phyloP scores from a whole-genome alignment of 106 monocot species.

The Agapanthus africanus region DNA sequence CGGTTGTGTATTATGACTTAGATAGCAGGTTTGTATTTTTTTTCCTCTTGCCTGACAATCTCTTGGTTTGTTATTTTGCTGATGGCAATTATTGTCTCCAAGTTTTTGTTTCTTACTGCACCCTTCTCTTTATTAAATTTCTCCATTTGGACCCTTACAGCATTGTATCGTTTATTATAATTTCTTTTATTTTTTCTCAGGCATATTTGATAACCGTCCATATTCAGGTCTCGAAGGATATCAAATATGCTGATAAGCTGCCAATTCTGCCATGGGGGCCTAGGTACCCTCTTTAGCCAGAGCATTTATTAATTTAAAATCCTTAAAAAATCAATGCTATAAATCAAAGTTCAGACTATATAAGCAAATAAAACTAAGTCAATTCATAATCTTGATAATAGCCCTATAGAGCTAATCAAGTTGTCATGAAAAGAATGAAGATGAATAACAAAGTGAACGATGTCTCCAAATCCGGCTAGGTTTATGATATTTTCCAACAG shows the following conservation, averaged over 20 bases:
- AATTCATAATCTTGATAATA: no score
- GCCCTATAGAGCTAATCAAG: no score
- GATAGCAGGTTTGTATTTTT: no score
- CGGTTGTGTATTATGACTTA: neutral
- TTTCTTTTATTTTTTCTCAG: neutral
- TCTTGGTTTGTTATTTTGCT: neutral
- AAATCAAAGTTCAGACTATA: no score
- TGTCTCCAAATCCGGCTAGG: no score
- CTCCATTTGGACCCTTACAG: neutral
- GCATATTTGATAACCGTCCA: neutral
- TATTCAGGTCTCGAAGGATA: constrained; percentile 86
- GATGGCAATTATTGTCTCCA: neutral
- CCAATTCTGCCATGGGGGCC: constrained; percentile 95
- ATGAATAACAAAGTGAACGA: no score
- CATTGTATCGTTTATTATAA: neutral
- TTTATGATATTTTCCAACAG: no score
- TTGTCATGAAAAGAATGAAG: no score
- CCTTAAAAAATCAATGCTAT: no score
- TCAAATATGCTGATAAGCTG: constrained; percentile 92
- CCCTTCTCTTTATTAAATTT: neutral
- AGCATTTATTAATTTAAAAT: no score
- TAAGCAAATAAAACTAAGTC: no score
- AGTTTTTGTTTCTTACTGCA: neutral
- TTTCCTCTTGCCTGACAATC: neutral
- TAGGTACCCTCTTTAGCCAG: constrained; percentile 38